Percentiles rank a stretch among this genome's conserved stretches.
Conservation (phyloP, 371 early-diverging fungal species). For the Choanephora cucurbitarum region DNA sequence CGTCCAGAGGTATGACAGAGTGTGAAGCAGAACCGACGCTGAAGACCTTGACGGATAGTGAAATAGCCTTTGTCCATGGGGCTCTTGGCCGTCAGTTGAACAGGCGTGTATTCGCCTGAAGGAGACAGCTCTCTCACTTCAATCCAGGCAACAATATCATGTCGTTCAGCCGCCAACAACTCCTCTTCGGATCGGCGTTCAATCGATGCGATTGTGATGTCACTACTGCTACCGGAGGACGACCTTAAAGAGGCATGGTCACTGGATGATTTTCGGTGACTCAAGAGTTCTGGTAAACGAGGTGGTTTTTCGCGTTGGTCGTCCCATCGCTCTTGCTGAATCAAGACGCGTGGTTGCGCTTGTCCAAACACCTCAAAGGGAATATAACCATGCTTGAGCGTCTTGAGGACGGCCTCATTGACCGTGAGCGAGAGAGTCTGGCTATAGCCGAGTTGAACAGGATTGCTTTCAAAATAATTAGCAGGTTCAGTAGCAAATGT, state of each 20-base stretch:
- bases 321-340: slow-evolving; percentile 67
- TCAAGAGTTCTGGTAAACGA: slow-evolving; percentile 16
- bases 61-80: slow-evolving; percentile 68
- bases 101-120: slow-evolving; percentile 74
- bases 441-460: slow-evolving; percentile 61
- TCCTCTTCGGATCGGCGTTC: slow-evolving; percentile 71
- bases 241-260: slow-evolving; percentile 29
- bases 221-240: slow-evolving; percentile 10
- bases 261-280: slow-evolving; percentile 22
- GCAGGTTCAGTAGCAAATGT: slow-evolving; percentile 69
- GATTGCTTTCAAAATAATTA: slow-evolving; percentile 53
- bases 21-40: slow-evolving; percentile 72
- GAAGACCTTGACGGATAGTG: slow-evolving; percentile 81
- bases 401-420: slow-evolving; percentile 46
- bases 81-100: slow-evolving; percentile 60
- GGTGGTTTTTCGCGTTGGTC: slow-evolving; percentile 46
- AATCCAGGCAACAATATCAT: slow-evolving; percentile 70
- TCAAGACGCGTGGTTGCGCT: slow-evolving; percentile 52
- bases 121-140: slow-evolving; percentile 70
- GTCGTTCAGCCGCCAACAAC: slow-evolving; percentile 64
- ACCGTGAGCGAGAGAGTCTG: slow-evolving; percentile 63
- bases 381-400: slow-evolving; percentile 42
- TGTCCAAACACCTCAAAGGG: slow-evolving; percentile 70
- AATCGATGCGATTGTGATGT: slow-evolving; percentile 21
- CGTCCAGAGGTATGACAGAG: slow-evolving; percentile 78